These are phyloP conservation scores for Lentinula novae-zelandiae DNA, from an alignment of 1,284 basidiomycete genomes.

Conservation along the genomic window DNA sequence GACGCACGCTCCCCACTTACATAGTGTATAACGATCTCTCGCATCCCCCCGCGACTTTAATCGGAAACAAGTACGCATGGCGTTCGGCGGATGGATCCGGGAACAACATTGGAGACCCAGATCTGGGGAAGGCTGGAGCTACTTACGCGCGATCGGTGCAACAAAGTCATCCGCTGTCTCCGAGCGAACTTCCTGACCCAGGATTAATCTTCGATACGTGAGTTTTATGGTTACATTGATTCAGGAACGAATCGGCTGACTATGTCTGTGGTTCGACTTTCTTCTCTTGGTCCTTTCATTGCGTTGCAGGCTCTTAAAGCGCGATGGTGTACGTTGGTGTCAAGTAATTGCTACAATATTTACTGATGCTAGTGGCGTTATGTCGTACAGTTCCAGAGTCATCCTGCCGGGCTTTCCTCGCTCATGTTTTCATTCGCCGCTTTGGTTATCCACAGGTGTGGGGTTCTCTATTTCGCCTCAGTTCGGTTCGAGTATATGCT, in stretches of 20 bases:
- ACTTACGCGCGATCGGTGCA: slow-evolving; percentile 82
- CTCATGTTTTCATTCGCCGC: slow-evolving; percentile 82
- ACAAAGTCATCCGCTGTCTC: slow-evolving; percentile 58
- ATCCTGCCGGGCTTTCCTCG: slow-evolving; percentile 75
- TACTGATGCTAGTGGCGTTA: background rate
- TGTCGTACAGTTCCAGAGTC: slow-evolving; percentile 55
- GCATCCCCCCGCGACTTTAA: slow-evolving; percentile 68
- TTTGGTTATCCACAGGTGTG: slow-evolving; percentile 72
- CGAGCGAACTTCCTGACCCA: slow-evolving; percentile 69
- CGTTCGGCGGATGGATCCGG: slow-evolving; percentile 69
- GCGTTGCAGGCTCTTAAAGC: slow-evolving; percentile 41
- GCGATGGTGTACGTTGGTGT: slow-evolving; percentile 43
- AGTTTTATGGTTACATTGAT: slow-evolving; percentile 5
- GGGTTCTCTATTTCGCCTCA: slow-evolving; percentile 12
- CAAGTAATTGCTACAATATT: no score
- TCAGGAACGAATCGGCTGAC: background rate
- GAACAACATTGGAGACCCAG: slow-evolving; percentile 70
- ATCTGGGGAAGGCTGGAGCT: slow-evolving; percentile 69
- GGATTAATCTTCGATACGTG: slow-evolving; percentile 75
- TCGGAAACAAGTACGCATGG: slow-evolving; percentile 61
- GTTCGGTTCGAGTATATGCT: slow-evolving; percentile 1
- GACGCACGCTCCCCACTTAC: slow-evolving; percentile 9
- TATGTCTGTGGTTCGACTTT: background rate
- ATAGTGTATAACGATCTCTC: slow-evolving; percentile 74
- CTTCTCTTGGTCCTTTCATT: background rate